phyloP scores from a whole-genome alignment of 345 rosid genomes.

The Eucalyptus marginata region DNA sequence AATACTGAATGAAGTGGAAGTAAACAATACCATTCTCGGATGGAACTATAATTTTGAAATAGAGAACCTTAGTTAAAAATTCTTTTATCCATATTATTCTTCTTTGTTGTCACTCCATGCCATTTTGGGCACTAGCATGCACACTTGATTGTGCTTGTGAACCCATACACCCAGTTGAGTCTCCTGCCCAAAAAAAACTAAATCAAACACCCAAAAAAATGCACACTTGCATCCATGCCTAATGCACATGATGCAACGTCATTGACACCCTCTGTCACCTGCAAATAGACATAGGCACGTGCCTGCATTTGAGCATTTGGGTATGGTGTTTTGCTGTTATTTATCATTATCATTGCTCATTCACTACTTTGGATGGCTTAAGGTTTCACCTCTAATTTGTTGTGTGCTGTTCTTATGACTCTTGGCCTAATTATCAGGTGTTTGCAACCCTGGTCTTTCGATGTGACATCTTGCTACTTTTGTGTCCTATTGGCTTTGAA shows the following conservation, averaged over 20 bases:
- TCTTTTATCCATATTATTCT: neutral
- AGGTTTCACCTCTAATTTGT: neutral
- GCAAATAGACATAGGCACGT: neutral
- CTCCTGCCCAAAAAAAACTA: neutral
- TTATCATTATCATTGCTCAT: neutral
- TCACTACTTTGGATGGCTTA: neutral
- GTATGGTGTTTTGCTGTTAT: neutral
- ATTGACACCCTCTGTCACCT: neutral
- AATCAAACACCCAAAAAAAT: neutral
- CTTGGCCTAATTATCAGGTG: constrained; percentile 28
- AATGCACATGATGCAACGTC: neutral
- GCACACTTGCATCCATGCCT: neutral
- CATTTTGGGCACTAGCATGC: neutral
- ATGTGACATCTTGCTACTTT: constrained; percentile 79
- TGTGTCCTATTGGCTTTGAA: constrained; percentile 67
- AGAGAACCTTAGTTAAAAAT: neutral
- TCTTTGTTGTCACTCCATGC: neutral
- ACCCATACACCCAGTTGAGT: neutral
- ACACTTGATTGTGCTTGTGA: neutral
- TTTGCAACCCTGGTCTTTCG: constrained; percentile 63
- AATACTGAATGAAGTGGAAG: neutral
- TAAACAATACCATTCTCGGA: neutral
- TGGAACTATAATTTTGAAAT: neutral
- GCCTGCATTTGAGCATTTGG: neutral
- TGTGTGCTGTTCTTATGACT: neutral